Percentiles rank a stretch among this genome's conserved stretches.
Evolutionary conservation across 2,329 filamentous ascomycete genomes (phyloP).

Genomic region (Trichophyton equinum): DNA sequence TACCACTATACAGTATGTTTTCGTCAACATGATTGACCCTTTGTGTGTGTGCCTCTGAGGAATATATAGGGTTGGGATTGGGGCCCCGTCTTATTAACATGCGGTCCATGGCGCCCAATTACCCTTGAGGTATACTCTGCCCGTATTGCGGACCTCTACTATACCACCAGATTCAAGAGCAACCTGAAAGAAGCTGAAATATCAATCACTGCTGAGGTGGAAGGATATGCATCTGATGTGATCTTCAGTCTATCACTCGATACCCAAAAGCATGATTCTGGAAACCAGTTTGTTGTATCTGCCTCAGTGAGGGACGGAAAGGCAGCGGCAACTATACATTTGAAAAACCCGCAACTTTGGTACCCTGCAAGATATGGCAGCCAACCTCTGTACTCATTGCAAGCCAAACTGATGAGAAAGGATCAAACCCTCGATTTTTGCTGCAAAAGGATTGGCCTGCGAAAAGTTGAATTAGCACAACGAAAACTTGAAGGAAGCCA

Average conservation of each 20-base stretch:
- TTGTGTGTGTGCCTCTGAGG: slow-evolving; percentile 34
- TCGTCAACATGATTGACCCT: background rate
- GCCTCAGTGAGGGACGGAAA: slow-evolving; percentile 40
- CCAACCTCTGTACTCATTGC: slow-evolving; percentile 48
- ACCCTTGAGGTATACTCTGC: slow-evolving; percentile 41
- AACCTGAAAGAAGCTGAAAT: slow-evolving; percentile 16
- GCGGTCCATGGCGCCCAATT: slow-evolving; percentile 51
- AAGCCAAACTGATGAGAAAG: slow-evolving; percentile 28
- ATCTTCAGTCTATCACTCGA: slow-evolving; percentile 48
- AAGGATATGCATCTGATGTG: slow-evolving; percentile 45
- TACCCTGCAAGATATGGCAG: slow-evolving; percentile 31
- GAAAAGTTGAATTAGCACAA: slow-evolving; percentile 42
- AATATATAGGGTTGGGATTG: slow-evolving; percentile 54
- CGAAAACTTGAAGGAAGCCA: slow-evolving; percentile 43
- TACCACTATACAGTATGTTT: slow-evolving; percentile 40
- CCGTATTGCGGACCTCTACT: slow-evolving; percentile 12
- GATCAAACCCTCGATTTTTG: slow-evolving; percentile 32
- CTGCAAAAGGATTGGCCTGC: slow-evolving; percentile 46
- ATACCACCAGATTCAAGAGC: slow-evolving; percentile 9
- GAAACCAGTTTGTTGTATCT: slow-evolving; percentile 49
- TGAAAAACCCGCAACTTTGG: slow-evolving; percentile 24
- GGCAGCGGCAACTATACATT: slow-evolving; percentile 9
- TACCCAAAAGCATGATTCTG: slow-evolving; percentile 33
- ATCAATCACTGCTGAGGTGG: slow-evolving; percentile 37
- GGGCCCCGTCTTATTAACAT: slow-evolving; percentile 49